Conservation (phyloP, 805 yeast genomes). For the Ascoidea rubescens region DNA sequence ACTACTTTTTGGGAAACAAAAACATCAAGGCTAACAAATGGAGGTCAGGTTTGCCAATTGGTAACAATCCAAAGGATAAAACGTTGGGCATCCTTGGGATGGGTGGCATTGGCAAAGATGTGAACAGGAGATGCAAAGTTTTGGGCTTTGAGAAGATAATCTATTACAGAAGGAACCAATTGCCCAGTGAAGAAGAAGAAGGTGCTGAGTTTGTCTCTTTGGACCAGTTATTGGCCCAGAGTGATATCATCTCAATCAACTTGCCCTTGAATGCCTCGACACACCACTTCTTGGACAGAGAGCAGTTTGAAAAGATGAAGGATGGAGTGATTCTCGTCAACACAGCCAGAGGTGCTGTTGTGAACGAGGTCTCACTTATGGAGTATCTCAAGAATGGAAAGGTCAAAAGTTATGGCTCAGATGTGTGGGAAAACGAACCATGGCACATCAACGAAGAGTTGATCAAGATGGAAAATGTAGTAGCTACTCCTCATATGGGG, state of each 20-base stretch:
- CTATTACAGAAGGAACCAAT: constrained; percentile 27
- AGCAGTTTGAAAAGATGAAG: constrained; percentile 54
- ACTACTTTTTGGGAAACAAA: constrained; percentile 28
- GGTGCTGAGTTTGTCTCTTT: constrained; percentile 19
- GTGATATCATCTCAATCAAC: constrained; percentile 22
- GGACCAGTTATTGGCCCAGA: constrained; percentile 15
- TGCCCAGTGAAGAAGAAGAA: constrained; percentile 21
- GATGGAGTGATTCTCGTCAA: constrained; percentile 64
- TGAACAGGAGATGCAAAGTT: constrained; percentile 27
- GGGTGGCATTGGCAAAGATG: constrained; percentile 32
- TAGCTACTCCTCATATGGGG: constrained; percentile 86
- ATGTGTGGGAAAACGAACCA: constrained; percentile 70
- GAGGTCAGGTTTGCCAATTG: constrained; percentile 26
- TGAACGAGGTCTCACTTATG: constrained; percentile 49
- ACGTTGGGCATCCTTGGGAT: constrained; percentile 33
- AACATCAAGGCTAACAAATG: constrained; percentile 24
- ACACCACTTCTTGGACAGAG: constrained; percentile 26
- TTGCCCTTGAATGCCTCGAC: constrained; percentile 26
- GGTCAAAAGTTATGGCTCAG: constrained; percentile 56
- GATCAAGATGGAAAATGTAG: constrained; percentile 48
- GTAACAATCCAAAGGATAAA: constrained; percentile 27
- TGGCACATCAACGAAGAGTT: constrained; percentile 43
- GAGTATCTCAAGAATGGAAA: constrained; percentile 47
- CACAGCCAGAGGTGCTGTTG: constrained; percentile 82
- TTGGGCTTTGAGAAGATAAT: constrained; percentile 29